Percentiles rank a stretch among this genome's conserved stretches.
Conservation (phyloP, 768 basidiomycete species). For the Boletellus emodensis region DNA sequence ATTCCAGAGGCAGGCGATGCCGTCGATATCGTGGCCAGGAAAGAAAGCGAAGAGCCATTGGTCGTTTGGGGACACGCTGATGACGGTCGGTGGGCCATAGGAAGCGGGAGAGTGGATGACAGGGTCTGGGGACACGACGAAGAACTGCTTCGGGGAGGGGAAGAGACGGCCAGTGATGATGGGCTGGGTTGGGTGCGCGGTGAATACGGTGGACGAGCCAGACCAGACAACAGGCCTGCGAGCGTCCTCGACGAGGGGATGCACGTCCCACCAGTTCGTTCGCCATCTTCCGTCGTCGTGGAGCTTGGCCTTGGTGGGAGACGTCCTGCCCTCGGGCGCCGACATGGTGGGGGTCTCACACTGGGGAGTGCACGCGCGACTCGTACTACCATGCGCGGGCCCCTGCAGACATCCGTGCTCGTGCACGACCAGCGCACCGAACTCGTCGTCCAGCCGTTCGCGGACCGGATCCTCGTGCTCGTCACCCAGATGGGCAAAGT, state of each 20-base stretch:
- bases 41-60: slow-evolving; percentile 75
- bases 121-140: slow-evolving; percentile 49
- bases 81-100: slow-evolving; percentile 59
- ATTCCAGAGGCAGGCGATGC: slow-evolving; percentile 64
- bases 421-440: slow-evolving; percentile 64
- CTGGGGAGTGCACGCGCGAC: background rate
- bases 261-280: slow-evolving; percentile 72
- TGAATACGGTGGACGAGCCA: slow-evolving; percentile 61
- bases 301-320: slow-evolving; percentile 51
- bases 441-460: slow-evolving; percentile 71
- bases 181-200: slow-evolving; percentile 61
- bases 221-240: slow-evolving; percentile 74
- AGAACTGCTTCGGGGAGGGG: slow-evolving; percentile 64
- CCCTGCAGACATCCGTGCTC: slow-evolving; percentile 43
- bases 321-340: slow-evolving; percentile 22
- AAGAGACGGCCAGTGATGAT: slow-evolving; percentile 60
- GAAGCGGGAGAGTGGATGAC: slow-evolving; percentile 42
- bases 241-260: slow-evolving; percentile 55
- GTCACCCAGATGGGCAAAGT: slow-evolving; percentile 91
- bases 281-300: slow-evolving; percentile 54
- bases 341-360: no score
- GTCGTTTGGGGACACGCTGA: slow-evolving; percentile 56
- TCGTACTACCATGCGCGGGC: slow-evolving; percentile 19
- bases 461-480: slow-evolving; percentile 79
- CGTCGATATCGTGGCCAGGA: slow-evolving; percentile 53